Evolutionary conservation across 495 filamentous ascomycete species (phyloP).

Genomic region (Trichocladium uniseriatum): DNA sequence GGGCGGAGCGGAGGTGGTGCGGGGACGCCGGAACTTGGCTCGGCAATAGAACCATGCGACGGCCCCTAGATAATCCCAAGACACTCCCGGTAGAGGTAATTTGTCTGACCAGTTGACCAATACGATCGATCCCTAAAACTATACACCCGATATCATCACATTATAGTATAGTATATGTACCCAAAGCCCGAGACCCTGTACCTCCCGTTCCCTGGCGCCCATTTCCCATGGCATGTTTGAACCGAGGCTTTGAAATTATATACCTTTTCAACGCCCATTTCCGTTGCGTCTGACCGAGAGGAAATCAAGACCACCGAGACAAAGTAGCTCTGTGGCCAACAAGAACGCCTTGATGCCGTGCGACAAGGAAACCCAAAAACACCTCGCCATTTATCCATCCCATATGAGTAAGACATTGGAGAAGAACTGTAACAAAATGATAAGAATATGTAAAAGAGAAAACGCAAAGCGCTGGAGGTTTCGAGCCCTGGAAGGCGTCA

Average conservation of each 20-base stretch:
- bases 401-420: background rate
- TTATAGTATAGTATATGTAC: too few relatives aligned
- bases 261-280: background rate
- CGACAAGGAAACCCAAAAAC: background rate
- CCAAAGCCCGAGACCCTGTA: too few relatives aligned
- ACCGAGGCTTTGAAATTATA: background rate
- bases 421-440: background rate
- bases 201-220: too few relatives aligned
- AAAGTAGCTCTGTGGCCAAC: background rate
- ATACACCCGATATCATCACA: too few relatives aligned
- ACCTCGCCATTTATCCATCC: background rate
- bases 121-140: too few relatives aligned
- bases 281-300: background rate
- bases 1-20: constrained; percentile 3
- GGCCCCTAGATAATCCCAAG: constrained; percentile 5
- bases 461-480: too few relatives aligned
- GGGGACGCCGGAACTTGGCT: constrained; percentile 6
- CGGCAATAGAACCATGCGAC: background rate
- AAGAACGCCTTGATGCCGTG: background rate
- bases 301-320: background rate
- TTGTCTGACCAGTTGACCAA: background rate
- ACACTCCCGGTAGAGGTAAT: background rate
- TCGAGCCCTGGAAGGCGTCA: too few relatives aligned
- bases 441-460: background rate
- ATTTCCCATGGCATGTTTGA: background rate